A percentile compares a stretch with the other conserved stretches of the same genome.
phyloP scores from a whole-genome alignment of 148 eudicot species.

The Limonium bicolor region DNA sequence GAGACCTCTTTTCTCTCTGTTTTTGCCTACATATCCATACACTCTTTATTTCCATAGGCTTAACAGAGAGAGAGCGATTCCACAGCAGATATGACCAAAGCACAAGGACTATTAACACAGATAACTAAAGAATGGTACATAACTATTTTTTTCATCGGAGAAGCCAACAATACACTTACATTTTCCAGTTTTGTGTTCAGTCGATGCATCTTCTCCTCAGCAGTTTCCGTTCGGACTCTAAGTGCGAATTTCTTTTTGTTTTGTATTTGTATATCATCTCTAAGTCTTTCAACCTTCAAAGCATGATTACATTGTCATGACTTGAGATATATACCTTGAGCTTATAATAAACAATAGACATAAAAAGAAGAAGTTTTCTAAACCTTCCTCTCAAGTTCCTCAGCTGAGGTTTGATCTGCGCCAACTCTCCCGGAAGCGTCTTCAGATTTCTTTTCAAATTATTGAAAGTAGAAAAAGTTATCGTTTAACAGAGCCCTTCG shows the following conservation, averaged over 20 bases:
- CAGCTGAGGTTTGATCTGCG: too few relatives aligned
- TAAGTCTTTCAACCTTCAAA: slow-evolving; percentile 44
- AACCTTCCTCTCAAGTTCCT: too few relatives aligned
- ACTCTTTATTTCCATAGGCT: background rate
- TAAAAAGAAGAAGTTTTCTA: background rate
- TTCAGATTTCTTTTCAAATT: too few relatives aligned
- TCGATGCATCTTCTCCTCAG: slow-evolving; percentile 38
- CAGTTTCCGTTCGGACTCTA: slow-evolving; percentile 27
- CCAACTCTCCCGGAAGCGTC: too few relatives aligned
- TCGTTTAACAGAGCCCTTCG: too few relatives aligned
- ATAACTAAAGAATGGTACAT: background rate
- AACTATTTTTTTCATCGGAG: background rate
- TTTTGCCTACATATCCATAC: too few relatives aligned
- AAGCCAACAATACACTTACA: slow-evolving; percentile 22
- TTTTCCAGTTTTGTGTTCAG: slow-evolving; percentile 33
- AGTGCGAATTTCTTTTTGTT: slow-evolving; percentile 35
- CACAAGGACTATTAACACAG: background rate
- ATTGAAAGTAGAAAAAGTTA: too few relatives aligned
- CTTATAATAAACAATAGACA: too few relatives aligned
- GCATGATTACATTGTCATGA: too few relatives aligned
- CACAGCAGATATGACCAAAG: background rate
- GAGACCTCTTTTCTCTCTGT: too few relatives aligned
- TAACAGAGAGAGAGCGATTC: background rate
- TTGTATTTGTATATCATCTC: slow-evolving; percentile 40
- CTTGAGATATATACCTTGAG: too few relatives aligned